Percentiles rank a stretch among this genome's conserved stretches.
Conservation (phyloP, 2,329 filamentous ascomycete species). For the Bisporella sp. region DNA sequence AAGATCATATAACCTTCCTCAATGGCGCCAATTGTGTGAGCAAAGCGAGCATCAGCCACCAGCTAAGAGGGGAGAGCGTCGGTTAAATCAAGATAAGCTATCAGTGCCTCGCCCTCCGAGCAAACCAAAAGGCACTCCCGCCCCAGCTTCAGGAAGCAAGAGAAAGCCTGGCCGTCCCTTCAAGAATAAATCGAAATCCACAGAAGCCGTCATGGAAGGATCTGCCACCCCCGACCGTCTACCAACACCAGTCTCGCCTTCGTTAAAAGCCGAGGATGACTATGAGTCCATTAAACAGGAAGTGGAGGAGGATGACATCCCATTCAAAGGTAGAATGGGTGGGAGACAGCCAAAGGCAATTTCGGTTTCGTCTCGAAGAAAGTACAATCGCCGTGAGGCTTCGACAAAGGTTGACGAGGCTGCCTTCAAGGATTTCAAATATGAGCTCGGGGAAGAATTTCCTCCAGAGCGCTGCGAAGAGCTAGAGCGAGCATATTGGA, state of each 20-base stretch:
- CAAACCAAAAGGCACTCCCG: conserved; percentile 23
- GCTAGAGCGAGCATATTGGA: conserved; percentile 93
- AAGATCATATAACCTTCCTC: conserved; percentile 89
- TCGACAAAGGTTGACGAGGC: conserved; percentile 80
- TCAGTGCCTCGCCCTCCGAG: conserved; percentile 24
- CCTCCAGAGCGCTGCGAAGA: conserved; percentile 90
- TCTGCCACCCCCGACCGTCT: conserved; percentile 40
- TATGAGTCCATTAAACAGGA: conserved; percentile 26
- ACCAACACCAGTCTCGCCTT: conserved; percentile 47
- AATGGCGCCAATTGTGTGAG: conserved; percentile 90
- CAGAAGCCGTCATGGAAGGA: conserved; percentile 18
- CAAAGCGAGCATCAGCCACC: conserved; percentile 95
- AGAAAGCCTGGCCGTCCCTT: conserved; percentile 15
- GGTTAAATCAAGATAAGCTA: conserved; percentile 38
- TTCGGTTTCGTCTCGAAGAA: conserved; percentile 79
- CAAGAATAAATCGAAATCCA: conserved; percentile 18
- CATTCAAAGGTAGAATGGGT: conserved; percentile 37
- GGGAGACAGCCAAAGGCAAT: conserved; percentile 40
- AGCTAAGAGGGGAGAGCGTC: conserved; percentile 76
- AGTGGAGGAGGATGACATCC: conserved; percentile 30
- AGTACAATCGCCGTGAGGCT: conserved; percentile 74
- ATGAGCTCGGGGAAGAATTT: conserved; percentile 79
- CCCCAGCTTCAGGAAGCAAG: conserved; percentile 9
- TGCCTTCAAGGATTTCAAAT: conserved; percentile 86
- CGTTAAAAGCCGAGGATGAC: conserved; percentile 30